Evolutionary conservation across 768 basidiomycete species (phyloP).

Genomic region (Naganishia vaughanmartiniae): DNA sequence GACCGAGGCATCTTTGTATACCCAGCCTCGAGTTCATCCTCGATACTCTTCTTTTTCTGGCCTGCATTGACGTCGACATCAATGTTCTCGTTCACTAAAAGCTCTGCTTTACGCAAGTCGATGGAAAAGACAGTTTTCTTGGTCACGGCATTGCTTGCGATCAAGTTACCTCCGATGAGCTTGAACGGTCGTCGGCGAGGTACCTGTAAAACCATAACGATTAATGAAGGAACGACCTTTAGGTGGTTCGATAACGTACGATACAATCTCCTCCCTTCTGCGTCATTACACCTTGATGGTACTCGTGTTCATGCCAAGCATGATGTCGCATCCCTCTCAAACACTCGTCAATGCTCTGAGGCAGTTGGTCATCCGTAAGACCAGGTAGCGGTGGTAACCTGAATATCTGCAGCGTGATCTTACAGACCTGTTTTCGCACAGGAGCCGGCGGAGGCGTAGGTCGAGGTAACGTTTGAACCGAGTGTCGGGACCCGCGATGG

Average conservation of each 20-base stretch:
- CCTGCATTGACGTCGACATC: constrained; percentile 13
- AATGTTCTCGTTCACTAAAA: constrained; percentile 69
- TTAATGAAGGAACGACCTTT: background rate
- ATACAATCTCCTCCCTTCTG: constrained; percentile 90
- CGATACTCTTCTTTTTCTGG: background rate
- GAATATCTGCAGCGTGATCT: constrained; percentile 86
- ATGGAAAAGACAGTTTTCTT: constrained; percentile 87
- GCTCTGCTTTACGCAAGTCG: constrained; percentile 76
- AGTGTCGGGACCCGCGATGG: constrained; percentile 8
- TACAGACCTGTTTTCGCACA: constrained; percentile 70
- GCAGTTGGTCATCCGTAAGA: constrained; percentile 69
- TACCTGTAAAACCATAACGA: constrained; percentile 51
- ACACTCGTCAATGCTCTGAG: constrained; percentile 90
- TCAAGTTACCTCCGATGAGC: constrained; percentile 53
- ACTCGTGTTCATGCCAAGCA: constrained; percentile 89
- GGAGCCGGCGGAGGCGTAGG: constrained; percentile 32
- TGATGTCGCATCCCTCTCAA: constrained; percentile 81
- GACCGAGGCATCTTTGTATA: constrained; percentile 56
- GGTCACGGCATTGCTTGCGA: constrained; percentile 90
- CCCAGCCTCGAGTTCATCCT: constrained; percentile 25
- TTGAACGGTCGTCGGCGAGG: constrained; percentile 75
- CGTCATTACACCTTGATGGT: constrained; percentile 87
- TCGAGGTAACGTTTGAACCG: constrained; percentile 10
- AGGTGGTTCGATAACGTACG: constrained; percentile 57
- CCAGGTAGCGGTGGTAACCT: constrained; percentile 85